phyloP scores from a whole-genome alignment of 164 flowering plant genomes.

The Hamamelis virginiana region DNA sequence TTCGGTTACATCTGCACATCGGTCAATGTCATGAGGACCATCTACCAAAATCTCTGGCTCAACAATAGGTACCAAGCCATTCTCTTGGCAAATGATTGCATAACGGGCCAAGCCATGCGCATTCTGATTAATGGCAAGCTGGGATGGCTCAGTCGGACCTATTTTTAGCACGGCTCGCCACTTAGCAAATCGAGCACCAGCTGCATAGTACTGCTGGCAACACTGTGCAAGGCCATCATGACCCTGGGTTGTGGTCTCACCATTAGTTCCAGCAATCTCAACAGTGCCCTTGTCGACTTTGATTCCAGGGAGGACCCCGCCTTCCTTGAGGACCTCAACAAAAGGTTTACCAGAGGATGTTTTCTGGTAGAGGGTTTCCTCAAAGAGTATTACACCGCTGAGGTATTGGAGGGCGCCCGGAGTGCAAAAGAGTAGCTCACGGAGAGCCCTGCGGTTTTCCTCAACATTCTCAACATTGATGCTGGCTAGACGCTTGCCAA shows the following conservation, averaged over 20 bases:
- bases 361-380: constrained; percentile 59
- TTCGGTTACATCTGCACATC: constrained; percentile 52
- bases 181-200: constrained; percentile 72
- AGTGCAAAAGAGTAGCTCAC: constrained; percentile 54
- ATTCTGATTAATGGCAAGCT: constrained; percentile 48
- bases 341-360: constrained; percentile 48
- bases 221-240: constrained; percentile 62
- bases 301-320: constrained; percentile 57
- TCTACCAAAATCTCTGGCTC: constrained; percentile 61
- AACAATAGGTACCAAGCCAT: constrained; percentile 54
- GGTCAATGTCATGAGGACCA: constrained; percentile 55
- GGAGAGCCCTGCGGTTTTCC: constrained; percentile 46
- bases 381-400: constrained; percentile 55
- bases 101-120: constrained; percentile 59
- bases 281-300: constrained; percentile 64
- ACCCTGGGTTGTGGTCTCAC: constrained; percentile 62
- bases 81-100: constrained; percentile 62
- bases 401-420: constrained; percentile 48
- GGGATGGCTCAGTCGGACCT: constrained; percentile 49
- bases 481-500: constrained; percentile 54
- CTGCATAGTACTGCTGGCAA: constrained; percentile 52
- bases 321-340: constrained; percentile 50
- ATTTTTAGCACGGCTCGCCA: constrained; percentile 73
- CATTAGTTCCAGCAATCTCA: constrained; percentile 51
- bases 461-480: constrained; percentile 57